phyloP scores from a whole-genome alignment of 345 rosid species.

The Murraya paniculata region DNA sequence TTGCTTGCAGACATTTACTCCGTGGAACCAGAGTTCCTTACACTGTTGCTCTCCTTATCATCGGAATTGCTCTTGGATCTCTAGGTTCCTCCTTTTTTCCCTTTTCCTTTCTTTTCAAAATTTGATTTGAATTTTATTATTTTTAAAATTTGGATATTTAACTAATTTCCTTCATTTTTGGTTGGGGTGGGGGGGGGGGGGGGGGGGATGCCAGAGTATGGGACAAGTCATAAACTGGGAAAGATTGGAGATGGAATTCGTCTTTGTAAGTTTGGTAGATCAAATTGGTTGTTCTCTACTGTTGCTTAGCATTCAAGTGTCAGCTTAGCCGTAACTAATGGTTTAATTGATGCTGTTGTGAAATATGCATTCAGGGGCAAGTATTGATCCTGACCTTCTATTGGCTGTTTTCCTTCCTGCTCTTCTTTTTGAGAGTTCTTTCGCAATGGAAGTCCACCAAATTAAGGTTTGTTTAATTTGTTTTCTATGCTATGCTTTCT shows the following conservation, averaged over 20 bases:
- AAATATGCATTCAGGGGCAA: constrained; percentile 58
- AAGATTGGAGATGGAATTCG: constrained; percentile 86
- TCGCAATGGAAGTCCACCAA: constrained; percentile 92
- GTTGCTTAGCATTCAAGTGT: neutral
- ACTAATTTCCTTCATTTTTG: neutral
- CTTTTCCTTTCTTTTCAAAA: neutral
- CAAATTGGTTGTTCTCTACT: neutral
- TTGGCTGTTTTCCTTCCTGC: constrained; percentile 97
- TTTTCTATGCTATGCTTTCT: neutral
- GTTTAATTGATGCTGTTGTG: constrained; percentile 5
- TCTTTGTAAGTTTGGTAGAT: constrained; percentile 60
- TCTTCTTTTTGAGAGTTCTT: constrained; percentile 93
- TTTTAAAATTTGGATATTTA: neutral
- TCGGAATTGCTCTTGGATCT: constrained; percentile 86
- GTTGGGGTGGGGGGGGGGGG: neutral
- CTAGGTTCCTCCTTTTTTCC: constrained; percentile 41
- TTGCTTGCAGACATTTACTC: constrained; percentile 67
- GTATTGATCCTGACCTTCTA: constrained; percentile 76
- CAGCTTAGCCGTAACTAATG: neutral
- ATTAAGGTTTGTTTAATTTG: constrained; percentile 58
- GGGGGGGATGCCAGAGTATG: constrained; percentile 90
- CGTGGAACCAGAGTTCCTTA: constrained; percentile 94
- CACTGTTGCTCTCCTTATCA: constrained; percentile 85
- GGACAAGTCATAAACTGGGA: constrained; percentile 70
- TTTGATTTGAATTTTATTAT: neutral